Base-by-base conservation (phyloP, 2,329 filamentous ascomycete genomes). In the Penicillium rolfsii region DNA sequence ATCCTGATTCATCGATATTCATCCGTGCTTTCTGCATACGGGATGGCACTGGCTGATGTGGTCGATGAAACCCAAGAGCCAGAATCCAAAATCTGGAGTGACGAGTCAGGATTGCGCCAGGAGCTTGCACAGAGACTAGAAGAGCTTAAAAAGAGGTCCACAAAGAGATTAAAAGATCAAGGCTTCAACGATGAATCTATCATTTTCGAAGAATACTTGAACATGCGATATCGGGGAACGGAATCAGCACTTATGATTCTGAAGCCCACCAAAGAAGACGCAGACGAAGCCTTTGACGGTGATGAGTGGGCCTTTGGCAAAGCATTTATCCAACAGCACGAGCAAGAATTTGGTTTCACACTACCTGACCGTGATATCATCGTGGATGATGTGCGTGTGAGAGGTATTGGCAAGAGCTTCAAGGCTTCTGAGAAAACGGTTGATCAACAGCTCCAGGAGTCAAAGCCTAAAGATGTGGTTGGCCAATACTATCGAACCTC, bases 271-370 rank as follows among this genome's bases (percentile, higher is more conserved):
- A 59, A 59, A 57, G 67, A 69, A 50, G 66, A 69, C 14, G 60
- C 62, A n/a, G 41, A 58, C n/a, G 30, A 83, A 41, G 79, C 83
- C 14, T 90, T 85, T 64, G 81, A 76, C 26, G 87, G 86, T 6
- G 86, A 91, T 57, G 85, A 89, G 8, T 96, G 91, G 90, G 90
- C 88, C 0, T 97, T 93, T 76, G 91, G 89, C 2, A 85, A 88
- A 66, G 93, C 91, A 0, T 97, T 98, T 70, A 82, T 96, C 35
- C 87, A 88, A 68, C 91, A 96, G 68, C 93, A 97, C 72, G 88
- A 92, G 55, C 93, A 95, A 72, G 93, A 97, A 72, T 97, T 97
- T 72, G 93, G 93, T 0, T 97, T 97, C 71, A 96, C 91, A 0
- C 81, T 97, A 2, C 87, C 87, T 26, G 91, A 96, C 61, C 84